Evolutionary conservation across 1,284 basidiomycete species (phyloP), one percentile per base, ranked within the genome.

Genomic region (Somion occarium): DNA sequence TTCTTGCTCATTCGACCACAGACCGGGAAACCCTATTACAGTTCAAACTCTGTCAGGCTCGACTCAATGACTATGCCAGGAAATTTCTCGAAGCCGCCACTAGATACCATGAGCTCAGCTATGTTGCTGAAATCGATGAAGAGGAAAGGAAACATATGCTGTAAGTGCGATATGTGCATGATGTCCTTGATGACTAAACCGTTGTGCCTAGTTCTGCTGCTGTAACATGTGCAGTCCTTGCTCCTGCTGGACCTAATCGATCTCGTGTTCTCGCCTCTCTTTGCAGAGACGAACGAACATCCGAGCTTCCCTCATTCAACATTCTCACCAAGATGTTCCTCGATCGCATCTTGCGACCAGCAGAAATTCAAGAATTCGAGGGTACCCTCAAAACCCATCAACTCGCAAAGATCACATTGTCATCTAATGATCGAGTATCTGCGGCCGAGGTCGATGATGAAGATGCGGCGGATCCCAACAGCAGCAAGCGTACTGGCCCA

Each of bases 251-350:
- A 0, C 95, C 96, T 2, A 93, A 93, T 65, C 88, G 97, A 38
- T 93, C 93, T 18, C 85, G 96, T 34, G 79, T 98, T 5, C 81
- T 99, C 46, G 91, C 93, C 4, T 88, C 93, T 22, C 79, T 99
- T 48, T 95, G 93, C 66, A 82, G 96, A 44, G 97, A 99, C 68
- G 95, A 98, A 64, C 86, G 97, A 30, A 86, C 92, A 0, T 62
- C 76, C 12, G 81, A 89, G 19, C 80, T 94, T 12, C 81, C 87
- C 12, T 87, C 92, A 23, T 88, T 88, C 67, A 91, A 88, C 61
- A 94, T 99, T 67, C 82, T 99, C 23, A 86, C 88, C 48, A 98
- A 98, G 64, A 98, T 98, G 90, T 94, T 98, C 69, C 83, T 97
- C 57, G 95, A 98, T 64, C 94, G 94, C 57, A 97, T 99, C 62